A percentile compares a stretch with the other conserved stretches of the same genome.
Evolutionary conservation across 495 filamentous ascomycete species (phyloP).

Genomic region (Aspergillus nidulans): DNA sequence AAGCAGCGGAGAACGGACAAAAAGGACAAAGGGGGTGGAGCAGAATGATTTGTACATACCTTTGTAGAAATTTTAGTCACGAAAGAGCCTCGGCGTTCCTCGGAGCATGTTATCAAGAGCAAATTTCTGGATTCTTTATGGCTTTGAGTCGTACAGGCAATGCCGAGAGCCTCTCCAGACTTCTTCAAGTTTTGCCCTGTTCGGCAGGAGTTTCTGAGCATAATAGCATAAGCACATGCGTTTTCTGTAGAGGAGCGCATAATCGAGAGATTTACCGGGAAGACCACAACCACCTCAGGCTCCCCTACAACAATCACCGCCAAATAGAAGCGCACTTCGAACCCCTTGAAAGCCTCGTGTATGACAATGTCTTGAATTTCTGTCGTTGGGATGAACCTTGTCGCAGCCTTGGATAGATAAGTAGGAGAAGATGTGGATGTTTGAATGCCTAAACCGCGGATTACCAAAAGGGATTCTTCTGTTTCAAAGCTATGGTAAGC

Average conservation of each 20-base stretch:
- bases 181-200: constrained; percentile 64
- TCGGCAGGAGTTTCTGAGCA: constrained; percentile 60
- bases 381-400: constrained; percentile 89
- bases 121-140: constrained; percentile 18
- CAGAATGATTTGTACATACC: constrained; percentile 22
- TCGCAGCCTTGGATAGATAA: constrained; percentile 60
- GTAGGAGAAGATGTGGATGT: constrained; percentile 65
- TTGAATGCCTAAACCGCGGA: constrained; percentile 88
- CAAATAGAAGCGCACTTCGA: constrained; percentile 86
- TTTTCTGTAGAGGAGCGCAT: neutral
- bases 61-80: constrained; percentile 9
- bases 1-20: constrained; percentile 52
- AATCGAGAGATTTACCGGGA: constrained; percentile 55
- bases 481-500: constrained; percentile 25
- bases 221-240: neutral
- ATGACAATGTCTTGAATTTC: constrained; percentile 89
- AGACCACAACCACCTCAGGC: constrained; percentile 84
- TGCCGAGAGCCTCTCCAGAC: constrained; percentile 78
- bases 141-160: constrained; percentile 70
- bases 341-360: constrained; percentile 91
- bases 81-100: neutral
- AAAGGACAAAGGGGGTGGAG: constrained; percentile 15
- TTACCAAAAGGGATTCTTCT: constrained; percentile 83
- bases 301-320: constrained; percentile 90
- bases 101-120: neutral